Conservation (phyloP, 1,284 basidiomycete genomes). For the Ustilago xerochloae region DNA sequence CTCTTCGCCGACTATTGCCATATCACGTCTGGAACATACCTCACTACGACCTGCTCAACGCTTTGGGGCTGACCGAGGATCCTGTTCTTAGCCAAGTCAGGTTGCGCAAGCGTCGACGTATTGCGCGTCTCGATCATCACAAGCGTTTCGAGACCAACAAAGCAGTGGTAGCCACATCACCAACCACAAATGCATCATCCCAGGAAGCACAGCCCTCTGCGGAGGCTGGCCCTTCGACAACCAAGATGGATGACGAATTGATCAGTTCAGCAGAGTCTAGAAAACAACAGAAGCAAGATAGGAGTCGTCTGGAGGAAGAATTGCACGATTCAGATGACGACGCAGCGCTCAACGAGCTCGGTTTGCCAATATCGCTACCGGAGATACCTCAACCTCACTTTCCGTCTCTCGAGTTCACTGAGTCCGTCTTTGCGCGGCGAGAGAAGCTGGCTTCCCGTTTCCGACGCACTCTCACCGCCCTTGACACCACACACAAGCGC, state of each 20-base stretch:
- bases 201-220: neutral
- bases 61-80: conserved; percentile 25
- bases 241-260: neutral
- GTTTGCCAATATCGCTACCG: conserved; percentile 31
- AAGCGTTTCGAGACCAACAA: neutral
- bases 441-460: conserved; percentile 36
- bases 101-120: conserved; percentile 33
- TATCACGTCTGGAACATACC: conserved; percentile 66
- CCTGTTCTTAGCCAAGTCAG: conserved; percentile 33
- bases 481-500: conserved; percentile 38
- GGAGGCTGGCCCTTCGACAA: neutral
- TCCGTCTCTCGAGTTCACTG: conserved; percentile 38
- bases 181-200: neutral
- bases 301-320: neutral
- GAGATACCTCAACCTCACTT: conserved; percentile 39
- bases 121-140: conserved; percentile 5
- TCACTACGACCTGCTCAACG: conserved; percentile 51
- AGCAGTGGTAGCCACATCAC: neutral
- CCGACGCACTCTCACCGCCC: conserved; percentile 30
- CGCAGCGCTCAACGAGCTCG: conserved; percentile 24
- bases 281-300: neutral
- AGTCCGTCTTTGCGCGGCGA: conserved; percentile 45
- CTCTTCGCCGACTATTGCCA: conserved; percentile 57
- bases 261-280: neutral
- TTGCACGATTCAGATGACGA: conserved; percentile 1